A percentile compares a stretch with the other conserved stretches of the same genome.
phyloP scores from a whole-genome alignment of 139 green algal genomes.

The Eudorina sp. region DNA sequence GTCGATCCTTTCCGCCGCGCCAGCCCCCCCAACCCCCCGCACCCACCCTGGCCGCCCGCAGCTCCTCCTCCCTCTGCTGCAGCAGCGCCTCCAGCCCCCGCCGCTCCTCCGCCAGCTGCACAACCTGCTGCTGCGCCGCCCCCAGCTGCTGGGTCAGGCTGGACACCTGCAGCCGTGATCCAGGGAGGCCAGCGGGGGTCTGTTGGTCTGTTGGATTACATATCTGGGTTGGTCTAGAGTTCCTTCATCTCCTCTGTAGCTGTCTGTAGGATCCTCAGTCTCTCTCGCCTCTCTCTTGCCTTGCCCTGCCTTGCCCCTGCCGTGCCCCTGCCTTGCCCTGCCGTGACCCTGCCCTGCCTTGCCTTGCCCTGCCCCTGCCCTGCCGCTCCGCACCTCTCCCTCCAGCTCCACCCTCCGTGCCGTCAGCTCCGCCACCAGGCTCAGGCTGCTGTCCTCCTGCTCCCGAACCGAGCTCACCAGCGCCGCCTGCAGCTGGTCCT shows the following conservation, averaged over 20 bases:
- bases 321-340: no score
- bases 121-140: not conserved
- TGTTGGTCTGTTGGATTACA: no score
- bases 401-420: conserved; percentile 27
- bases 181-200: no score
- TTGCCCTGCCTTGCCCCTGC: no score
- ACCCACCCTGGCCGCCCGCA: conserved; percentile 23
- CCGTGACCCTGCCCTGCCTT: no score
- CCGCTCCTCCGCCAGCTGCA: conserved; percentile 7
- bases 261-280: no score
- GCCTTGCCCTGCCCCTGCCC: not conserved
- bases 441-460: conserved; percentile 36
- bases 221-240: no score
- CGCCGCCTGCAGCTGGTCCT: conserved; percentile 20
- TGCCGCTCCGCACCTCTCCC: conserved; percentile 12
- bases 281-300: no score
- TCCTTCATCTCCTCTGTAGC: no score
- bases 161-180: not conserved
- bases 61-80: conserved; percentile 23
- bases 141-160: conserved; percentile 20
- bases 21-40: no score
- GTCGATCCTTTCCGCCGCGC: no score
- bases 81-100: conserved; percentile 4
- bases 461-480: not conserved
- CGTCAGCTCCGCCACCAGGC: conserved; percentile 23